Conservation (phyloP, 306 rosid genomes). For the Sicyos edulis region DNA sequence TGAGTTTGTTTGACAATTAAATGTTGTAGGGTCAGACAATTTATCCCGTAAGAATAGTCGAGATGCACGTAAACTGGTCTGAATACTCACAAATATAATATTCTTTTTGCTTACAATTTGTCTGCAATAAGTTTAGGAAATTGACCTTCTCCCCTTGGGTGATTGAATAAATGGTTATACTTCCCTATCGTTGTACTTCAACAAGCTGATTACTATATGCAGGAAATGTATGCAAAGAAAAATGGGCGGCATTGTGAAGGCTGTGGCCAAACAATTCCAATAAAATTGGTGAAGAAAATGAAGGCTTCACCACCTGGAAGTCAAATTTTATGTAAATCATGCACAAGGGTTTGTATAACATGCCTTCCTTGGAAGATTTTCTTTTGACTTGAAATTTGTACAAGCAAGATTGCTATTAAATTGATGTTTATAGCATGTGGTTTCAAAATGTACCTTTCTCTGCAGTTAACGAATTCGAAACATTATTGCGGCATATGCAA, state of each 20-base stretch:
- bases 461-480: constrained; percentile 78
- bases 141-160: not conserved
- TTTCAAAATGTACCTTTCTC: constrained; percentile 13
- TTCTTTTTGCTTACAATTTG: no score
- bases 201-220: constrained; percentile 30
- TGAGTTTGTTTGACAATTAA: no score
- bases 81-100: no score
- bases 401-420: not conserved
- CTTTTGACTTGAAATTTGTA: constrained; percentile 24
- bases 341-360: constrained; percentile 68
- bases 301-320: constrained; percentile 46
- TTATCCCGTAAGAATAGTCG: no score
- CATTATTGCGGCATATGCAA: constrained; percentile 98
- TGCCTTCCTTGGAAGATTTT: constrained; percentile 23
- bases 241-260: constrained; percentile 62
- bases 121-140: not conserved
- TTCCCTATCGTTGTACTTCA: constrained; percentile 18
- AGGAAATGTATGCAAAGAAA: constrained; percentile 55
- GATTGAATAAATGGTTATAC: constrained; percentile 3
- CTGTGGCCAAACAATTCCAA: constrained; percentile 60
- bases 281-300: constrained; percentile 50
- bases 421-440: constrained; percentile 11
- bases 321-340: constrained; percentile 65
- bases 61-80: no score
- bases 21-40: no score